These are phyloP conservation scores for Tylopilus balloui DNA, from an alignment of 768 basidiomycete species.

Conservation along the genomic window DNA sequence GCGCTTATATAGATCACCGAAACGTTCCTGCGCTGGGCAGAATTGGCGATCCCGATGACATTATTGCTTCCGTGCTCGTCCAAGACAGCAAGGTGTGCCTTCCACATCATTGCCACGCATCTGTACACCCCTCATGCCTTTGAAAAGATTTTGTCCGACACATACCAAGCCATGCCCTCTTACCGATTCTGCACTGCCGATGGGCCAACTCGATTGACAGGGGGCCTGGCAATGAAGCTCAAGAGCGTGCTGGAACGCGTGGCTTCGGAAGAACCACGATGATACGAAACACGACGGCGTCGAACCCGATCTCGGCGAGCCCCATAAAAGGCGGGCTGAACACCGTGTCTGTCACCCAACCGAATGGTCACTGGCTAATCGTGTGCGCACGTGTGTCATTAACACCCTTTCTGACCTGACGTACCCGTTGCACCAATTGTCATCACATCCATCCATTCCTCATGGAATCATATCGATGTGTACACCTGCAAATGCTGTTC, in stretches of 20 bases:
- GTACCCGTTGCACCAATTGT: not conserved
- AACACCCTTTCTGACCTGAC: too few relatives aligned
- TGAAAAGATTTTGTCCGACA: constrained; percentile 59
- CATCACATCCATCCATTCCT: not conserved
- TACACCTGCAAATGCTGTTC: not conserved
- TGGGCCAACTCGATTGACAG: constrained; percentile 64
- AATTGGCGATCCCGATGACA: constrained; percentile 82
- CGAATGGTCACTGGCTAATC: too few relatives aligned
- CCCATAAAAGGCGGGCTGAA: not conserved
- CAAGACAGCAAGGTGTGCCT: constrained; percentile 56
- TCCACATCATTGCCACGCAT: not conserved
- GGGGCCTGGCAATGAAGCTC: constrained; percentile 55
- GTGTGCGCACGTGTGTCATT: too few relatives aligned
- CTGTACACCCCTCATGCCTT: not conserved
- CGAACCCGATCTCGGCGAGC: not conserved
- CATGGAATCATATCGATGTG: not conserved
- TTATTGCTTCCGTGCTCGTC: constrained; percentile 71
- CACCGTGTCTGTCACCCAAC: too few relatives aligned
- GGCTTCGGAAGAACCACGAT: constrained; percentile 30
- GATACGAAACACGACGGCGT: not conserved
- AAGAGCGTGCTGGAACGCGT: constrained; percentile 34
- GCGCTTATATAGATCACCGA: constrained; percentile 48
- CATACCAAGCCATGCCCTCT: constrained; percentile 80
- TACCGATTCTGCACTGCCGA: constrained; percentile 78
- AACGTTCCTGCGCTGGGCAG: constrained; percentile 72